These are phyloP conservation scores for Lolium multiflorum DNA, from an alignment of 176 grass and related monocot genomes.

Conservation along the genomic window DNA sequence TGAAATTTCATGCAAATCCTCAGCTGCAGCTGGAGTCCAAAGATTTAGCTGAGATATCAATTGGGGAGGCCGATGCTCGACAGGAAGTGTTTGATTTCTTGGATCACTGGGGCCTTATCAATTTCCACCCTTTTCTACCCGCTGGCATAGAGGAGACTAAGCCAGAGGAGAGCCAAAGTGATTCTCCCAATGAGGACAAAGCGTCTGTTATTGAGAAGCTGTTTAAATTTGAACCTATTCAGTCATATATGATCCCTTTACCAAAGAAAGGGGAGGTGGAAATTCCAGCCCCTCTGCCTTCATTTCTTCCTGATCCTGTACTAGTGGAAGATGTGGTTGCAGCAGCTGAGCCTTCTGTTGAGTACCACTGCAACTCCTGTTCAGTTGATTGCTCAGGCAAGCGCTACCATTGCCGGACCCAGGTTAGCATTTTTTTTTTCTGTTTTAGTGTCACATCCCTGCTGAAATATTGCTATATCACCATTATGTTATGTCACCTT, in stretches of 20 bases:
- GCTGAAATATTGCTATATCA: conserved; percentile 16
- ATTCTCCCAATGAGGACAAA: conserved; percentile 51
- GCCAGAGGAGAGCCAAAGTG: conserved; percentile 59
- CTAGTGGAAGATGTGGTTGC: conserved; percentile 69
- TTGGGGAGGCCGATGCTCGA: conserved; percentile 66
- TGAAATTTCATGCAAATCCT: conserved; percentile 90
- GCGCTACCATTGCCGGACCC: conserved; percentile 89
- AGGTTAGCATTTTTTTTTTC: conserved; percentile 66
- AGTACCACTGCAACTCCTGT: conserved; percentile 98
- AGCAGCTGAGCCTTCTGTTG: conserved; percentile 82
- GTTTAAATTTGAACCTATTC: conserved; percentile 85
- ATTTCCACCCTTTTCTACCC: conserved; percentile 93
- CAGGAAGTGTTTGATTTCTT: conserved; percentile 90
- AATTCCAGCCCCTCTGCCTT: conserved; percentile 53
- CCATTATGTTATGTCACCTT: conserved; percentile 22
- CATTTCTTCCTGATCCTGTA: conserved; percentile 70
- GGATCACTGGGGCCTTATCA: conserved; percentile 97
- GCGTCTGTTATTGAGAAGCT: conserved; percentile 65
- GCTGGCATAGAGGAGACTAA: conserved; percentile 62
- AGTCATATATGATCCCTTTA: conserved; percentile 66
- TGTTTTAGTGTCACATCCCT: conserved; percentile 18
- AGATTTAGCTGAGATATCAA: conserved; percentile 74
- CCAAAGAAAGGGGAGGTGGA: conserved; percentile 67
- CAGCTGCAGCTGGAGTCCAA: conserved; percentile 78
- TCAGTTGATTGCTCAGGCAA: conserved; percentile 96